Base-by-base conservation (phyloP, 139 green algal genomes). In the Picochlorum sp. region DNA sequence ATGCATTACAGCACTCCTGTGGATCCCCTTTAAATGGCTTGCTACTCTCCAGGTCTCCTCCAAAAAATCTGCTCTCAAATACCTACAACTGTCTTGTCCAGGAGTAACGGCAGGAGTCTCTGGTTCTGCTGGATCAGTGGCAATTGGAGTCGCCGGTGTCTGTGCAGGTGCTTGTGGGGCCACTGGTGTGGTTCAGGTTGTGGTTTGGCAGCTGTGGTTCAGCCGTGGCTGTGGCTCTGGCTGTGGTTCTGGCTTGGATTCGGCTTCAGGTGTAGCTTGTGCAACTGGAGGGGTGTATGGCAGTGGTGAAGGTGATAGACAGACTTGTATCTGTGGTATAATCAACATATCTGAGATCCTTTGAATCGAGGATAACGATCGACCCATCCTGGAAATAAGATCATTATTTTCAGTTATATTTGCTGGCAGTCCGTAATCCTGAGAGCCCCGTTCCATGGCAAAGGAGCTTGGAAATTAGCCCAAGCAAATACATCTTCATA, bases 1-100 rank as follows among this genome's bases (percentile, higher is more conserved):
- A 66, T 21, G 34, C 37, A 55, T 55, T 66, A 21, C 61, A 66
- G 0, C 61, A 66, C n/a, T 66, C 61, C 57, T 56, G 23, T 26
- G 61, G 45, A 66, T 66, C 61, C 18, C 13, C 21, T 16, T 44
- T 20, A 1, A 54, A 54, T 41, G 47, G 14, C 6, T 28, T 45
- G 44, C 21, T 66, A 11, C 34, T 41, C 6, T 28, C 23, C 23
- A 65, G 23, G 14, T 66, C 61, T 18, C 61, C 61, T 45, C 61
- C 37, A 44, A 66, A 66, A 56, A 66, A 20, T 66, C 61, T 18
- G 34, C 20, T 55, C 41, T 59, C 21, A 41, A 56, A 26, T 26
- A 54, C 24, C 24, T 44, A 26, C 61, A 66, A 6, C 47, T 66
- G 24, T 55, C 49, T 14, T 28, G 37, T 1, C n/a, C 23, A 10